Evolutionary conservation across 2,329 filamentous ascomycete species (phyloP).

Genomic region (Aspergillus cejpii): DNA sequence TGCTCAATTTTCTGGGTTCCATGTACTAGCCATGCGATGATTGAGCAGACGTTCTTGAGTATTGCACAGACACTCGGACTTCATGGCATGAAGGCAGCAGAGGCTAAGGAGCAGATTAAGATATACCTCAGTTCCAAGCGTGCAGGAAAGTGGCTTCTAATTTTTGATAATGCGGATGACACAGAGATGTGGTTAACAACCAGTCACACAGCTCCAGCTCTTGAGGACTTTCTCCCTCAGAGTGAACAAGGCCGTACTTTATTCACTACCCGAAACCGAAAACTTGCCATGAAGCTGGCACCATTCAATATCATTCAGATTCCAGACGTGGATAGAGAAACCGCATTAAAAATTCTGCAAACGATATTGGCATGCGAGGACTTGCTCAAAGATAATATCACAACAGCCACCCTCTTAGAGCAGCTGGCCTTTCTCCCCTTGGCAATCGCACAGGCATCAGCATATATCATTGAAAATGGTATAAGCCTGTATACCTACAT

Average conservation of each 20-base stretch:
- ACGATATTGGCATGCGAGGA: constrained; percentile 2
- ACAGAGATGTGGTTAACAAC: constrained; percentile 11
- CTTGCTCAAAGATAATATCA: constrained; percentile 9
- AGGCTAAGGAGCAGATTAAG: constrained; percentile 6
- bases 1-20: constrained; percentile 26
- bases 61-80: constrained; percentile 9
- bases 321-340: constrained; percentile 9
- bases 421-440: constrained; percentile 20
- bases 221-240: constrained; percentile 13
- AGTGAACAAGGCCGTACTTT: constrained; percentile 21
- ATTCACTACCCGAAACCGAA: constrained; percentile 23
- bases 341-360: constrained; percentile 7
- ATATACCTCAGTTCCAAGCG: constrained; percentile 8
- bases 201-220: neutral
- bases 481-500: constrained; percentile 1
- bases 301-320: constrained; percentile 13
- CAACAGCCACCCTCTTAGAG: constrained; percentile 9
- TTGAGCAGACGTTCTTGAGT: constrained; percentile 12
- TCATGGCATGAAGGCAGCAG: constrained; percentile 1
- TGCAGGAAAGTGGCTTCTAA: constrained; percentile 18
- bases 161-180: constrained; percentile 23
- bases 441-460: constrained; percentile 22
- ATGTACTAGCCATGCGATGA: constrained; percentile 16
- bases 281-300: constrained; percentile 15
- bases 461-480: constrained; percentile 15